Evolutionary conservation across 1,284 basidiomycete species (phyloP), one percentile per base, ranked within the genome.

Genomic region (Ustilago lituana): DNA sequence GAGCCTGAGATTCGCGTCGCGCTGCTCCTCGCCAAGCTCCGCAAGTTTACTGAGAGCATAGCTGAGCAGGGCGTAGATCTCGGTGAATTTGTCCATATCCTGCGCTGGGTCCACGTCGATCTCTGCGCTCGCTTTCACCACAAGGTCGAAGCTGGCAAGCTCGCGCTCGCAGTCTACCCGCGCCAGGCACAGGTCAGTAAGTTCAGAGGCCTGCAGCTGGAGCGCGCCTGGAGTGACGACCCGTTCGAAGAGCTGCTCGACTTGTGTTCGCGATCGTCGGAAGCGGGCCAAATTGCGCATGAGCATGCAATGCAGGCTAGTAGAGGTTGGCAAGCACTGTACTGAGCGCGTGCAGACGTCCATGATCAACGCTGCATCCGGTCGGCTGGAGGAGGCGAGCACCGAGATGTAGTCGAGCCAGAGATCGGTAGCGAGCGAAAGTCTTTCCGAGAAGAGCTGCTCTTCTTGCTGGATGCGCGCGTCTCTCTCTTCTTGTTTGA

Each of bases 161-260:
- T 76, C 67, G 26, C 79, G 64, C 57, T 78, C 78, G 54, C 72
- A 68, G 53, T 81, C 79, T n/a, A 80, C 45, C 9, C 73, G 55
- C 5, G 76, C 75, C 0, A 78, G 56, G 8, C 79, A 62, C 10
- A 81, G 58, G 6, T 76, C 60, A 12, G 73, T 61, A 2, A 77
- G 47, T 7, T 60, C 62, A 10, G 59, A 52, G 7, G 57, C 69
- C 22, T 55, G 55, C 12, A 55, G 38, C 0, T 43, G 23, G n/a
- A 77, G 37, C 5, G 60, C 51, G 33, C 65, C 70, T 2, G 55
- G 52, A 3, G 41, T 45, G n/a, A 71, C 29, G 8, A 53, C 69
- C 3, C 33, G 36, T 11, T 67, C 56, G 46, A 74, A 79, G 22
- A 70, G 19, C 17, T 65, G 55, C 24, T 77, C 77, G 36, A 79